Evolutionary conservation across 2,329 filamentous ascomycete species (phyloP), one percentile per base, ranked within the genome.

Genomic region (Paraphaeosphaeria sporulosa): DNA sequence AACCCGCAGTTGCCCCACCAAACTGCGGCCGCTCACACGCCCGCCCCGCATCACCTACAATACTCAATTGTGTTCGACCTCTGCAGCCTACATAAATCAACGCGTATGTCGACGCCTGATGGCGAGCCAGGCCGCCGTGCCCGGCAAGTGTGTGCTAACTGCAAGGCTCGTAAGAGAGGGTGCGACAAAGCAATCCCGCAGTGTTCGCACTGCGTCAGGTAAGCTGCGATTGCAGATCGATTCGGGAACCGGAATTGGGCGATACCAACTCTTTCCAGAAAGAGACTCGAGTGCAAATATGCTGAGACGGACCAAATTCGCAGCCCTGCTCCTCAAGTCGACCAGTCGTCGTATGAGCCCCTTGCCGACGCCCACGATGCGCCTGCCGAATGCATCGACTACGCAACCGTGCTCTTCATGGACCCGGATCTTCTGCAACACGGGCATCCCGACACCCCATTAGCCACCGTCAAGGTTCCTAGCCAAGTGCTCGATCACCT

Each of bases 111-210:
- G 27, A 52, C 55, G 32, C 51, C 59, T 32, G 30, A 32, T 38
- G 55, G 58, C 25, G 59, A 50, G 5, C 50, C 62, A n/a, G 46
- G 17, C 25, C 44, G 42, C 49, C 61, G 43, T 12, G 59, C 62
- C 12, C 52, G 36, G 42, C 56, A 57, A 25, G 62, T 59, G 7
- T 64, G 62, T 56, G 42, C 19, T 19, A 59, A 55, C 38, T 61
- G 60, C 30, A 63, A 58, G 47, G 43, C 44, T n/a, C 53, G 55
- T 5, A 63, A 60, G 50, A 54, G 60, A 19, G 60, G 56, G 50
- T 63, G 60, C 25, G 44, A 63, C 49, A 63, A 63, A 43, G 23
- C 21, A 32, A 54, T 60, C 23, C 60, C 60, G 1, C 40, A 23
- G 19, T 63, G 60, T 32, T 60, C 60, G 4, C 34, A 34, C 13